These are phyloP conservation scores for Vanderwaltozyma verrucispora DNA, from an alignment of 805 yeast genomes.

Conservation along the genomic window DNA sequence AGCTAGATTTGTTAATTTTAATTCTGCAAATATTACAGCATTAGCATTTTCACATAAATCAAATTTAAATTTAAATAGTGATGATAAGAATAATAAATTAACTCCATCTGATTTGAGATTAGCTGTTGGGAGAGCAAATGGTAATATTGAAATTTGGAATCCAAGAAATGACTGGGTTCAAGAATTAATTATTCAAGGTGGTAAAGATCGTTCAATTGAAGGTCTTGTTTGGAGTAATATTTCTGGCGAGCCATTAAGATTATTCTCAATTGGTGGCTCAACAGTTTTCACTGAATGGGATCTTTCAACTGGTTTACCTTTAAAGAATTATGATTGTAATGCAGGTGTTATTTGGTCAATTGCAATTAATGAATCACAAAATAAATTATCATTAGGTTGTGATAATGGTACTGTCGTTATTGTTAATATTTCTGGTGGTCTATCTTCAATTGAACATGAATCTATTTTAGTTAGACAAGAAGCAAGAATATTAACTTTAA, in stretches of 20 bases:
- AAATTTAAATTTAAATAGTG: constrained; percentile 7
- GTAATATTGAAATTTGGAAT: constrained; percentile 94
- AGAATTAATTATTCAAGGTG: constrained; percentile 65
- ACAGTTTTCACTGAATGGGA: constrained; percentile 91
- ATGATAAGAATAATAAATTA: constrained; percentile 27
- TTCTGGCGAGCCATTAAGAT: constrained; percentile 45
- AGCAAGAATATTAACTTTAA: constrained; percentile 64
- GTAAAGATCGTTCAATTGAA: constrained; percentile 76
- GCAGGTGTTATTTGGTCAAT: constrained; percentile 93
- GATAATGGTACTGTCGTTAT: constrained; percentile 89
- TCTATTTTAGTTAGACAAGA: constrained; percentile 73
- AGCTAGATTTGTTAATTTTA: constrained; percentile 82
- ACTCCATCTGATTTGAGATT: constrained; percentile 53
- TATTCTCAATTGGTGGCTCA: constrained; percentile 92
- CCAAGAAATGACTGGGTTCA: constrained; percentile 76
- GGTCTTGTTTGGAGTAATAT: constrained; percentile 70
- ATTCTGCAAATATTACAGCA: constrained; percentile 77
- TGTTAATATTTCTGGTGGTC: constrained; percentile 76
- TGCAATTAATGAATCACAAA: constrained; percentile 49
- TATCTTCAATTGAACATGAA: constrained; percentile 71
- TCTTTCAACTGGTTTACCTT: constrained; percentile 58
- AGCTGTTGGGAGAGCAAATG: constrained; percentile 89
- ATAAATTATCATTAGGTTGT: constrained; percentile 78
- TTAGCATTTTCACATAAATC: constrained; percentile 64
- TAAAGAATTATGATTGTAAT: constrained; percentile 73